Percentiles rank a stretch among this genome's conserved stretches.
These are phyloP conservation scores for Vaccinium corymbosum DNA, from an alignment of 148 eudicot species.

Conservation along the genomic window DNA sequence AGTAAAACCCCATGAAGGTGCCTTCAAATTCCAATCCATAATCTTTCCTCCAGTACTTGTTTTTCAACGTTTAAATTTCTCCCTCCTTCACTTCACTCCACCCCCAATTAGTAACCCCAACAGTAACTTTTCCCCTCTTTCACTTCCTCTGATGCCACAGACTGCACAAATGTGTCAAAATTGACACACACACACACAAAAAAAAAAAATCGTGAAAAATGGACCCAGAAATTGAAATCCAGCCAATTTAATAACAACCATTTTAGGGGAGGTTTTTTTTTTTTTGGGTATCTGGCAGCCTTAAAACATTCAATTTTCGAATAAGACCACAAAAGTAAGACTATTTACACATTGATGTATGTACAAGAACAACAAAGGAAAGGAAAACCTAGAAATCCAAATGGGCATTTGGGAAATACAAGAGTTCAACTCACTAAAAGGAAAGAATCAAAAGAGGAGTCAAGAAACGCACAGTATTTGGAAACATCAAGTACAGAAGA, in stretches of 20 bases:
- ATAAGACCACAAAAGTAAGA: background rate
- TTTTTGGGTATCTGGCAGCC: background rate
- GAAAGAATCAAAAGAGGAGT: background rate
- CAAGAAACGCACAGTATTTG: slow-evolving; percentile 12
- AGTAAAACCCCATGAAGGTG: slow-evolving; percentile 36
- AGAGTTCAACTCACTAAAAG: background rate
- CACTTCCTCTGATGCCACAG: background rate
- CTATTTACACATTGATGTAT: background rate
- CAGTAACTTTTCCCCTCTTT: background rate
- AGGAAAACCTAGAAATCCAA: slow-evolving; percentile 12
- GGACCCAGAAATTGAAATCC: slow-evolving; percentile 3
- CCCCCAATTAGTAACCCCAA: background rate
- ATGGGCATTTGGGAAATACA: slow-evolving; percentile 1
- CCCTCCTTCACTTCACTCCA: slow-evolving; percentile 11
- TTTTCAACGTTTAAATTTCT: background rate
- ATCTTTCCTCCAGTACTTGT: slow-evolving; percentile 21
- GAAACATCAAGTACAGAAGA: slow-evolving; percentile 17
- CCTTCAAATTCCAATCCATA: slow-evolving; percentile 47
- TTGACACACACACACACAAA: background rate
- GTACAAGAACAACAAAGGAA: background rate
- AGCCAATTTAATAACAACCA: slow-evolving; percentile 2
- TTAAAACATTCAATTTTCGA: background rate
- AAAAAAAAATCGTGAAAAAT: background rate
- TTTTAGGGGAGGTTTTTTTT: background rate
- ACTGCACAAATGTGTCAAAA: slow-evolving; percentile 4